Percentiles rank a stretch among this genome's conserved stretches.
Evolutionary conservation across 2,329 filamentous ascomycete genomes (phyloP).

Genomic region (Cladorrhinum sp.): DNA sequence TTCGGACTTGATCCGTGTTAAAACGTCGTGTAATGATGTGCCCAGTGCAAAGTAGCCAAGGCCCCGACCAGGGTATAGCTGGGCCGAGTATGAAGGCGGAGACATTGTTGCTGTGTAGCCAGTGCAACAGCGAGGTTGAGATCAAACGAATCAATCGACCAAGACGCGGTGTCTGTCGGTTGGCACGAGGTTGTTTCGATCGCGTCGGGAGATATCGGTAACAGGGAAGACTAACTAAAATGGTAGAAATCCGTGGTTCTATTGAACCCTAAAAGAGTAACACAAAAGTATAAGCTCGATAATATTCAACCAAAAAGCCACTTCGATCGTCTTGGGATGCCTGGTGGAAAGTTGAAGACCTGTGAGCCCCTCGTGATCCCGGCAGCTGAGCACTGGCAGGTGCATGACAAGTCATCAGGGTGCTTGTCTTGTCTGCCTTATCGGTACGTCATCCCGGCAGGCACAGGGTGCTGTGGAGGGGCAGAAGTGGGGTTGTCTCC

Average conservation of each 20-base stretch:
- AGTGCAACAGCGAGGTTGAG: not conserved
- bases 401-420: not conserved
- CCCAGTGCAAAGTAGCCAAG: slow-evolving; percentile 52
- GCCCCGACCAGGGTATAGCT: slow-evolving; percentile 26
- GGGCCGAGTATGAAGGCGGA: slow-evolving; percentile 26
- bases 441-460: slow-evolving; percentile 25
- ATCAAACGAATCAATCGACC: not conserved
- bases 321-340: not conserved
- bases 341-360: not conserved
- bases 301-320: not conserved
- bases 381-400: not conserved
- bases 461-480: slow-evolving; percentile 17
- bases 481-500: slow-evolving; percentile 12
- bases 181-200: not conserved
- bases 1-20: slow-evolving; percentile 85
- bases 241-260: no score
- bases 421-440: not conserved
- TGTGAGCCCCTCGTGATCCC: not conserved
- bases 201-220: not conserved
- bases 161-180: not conserved
- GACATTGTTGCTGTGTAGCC: slow-evolving; percentile 1
- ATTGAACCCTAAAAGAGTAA: not conserved
- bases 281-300: not conserved
- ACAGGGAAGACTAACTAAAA: not conserved
- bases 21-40: slow-evolving; percentile 83